phyloP scores from a whole-genome alignment of 2,329 filamentous ascomycete species.

The Biscogniauxia sp. region DNA sequence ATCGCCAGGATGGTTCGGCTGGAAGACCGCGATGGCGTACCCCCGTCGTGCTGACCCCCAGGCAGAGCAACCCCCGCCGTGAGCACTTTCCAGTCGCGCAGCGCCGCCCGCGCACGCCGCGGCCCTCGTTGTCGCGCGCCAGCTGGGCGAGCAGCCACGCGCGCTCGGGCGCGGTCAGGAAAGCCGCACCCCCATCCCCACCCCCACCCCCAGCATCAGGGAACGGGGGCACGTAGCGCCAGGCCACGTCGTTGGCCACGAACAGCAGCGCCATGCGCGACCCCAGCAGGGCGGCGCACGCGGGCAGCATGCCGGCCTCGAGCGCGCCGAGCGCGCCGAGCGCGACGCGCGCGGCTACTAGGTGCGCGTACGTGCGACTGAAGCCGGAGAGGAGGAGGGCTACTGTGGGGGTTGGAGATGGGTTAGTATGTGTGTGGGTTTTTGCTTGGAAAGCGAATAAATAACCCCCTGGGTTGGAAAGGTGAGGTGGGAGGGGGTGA shows the following conservation, averaged over 20 bases:
- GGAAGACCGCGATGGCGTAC: slow-evolving; percentile 33
- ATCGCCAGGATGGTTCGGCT: slow-evolving; percentile 35
- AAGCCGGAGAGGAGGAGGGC: slow-evolving; percentile 30
- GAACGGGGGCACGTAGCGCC: slow-evolving; percentile 20
- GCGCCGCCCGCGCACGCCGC: too few relatives aligned
- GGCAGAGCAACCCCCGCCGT: too few relatives aligned
- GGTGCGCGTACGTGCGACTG: slow-evolving; percentile 23
- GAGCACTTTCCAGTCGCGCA: too few relatives aligned
- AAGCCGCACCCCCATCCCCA: too few relatives aligned
- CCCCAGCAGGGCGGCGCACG: background rate
- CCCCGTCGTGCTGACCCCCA: slow-evolving; percentile 21
- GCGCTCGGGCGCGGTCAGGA: too few relatives aligned
- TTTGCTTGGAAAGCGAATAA: too few relatives aligned
- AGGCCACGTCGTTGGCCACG: slow-evolving; percentile 25
- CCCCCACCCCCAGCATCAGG: slow-evolving; percentile 5
- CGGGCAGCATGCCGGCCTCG: too few relatives aligned
- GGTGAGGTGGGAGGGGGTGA: background rate
- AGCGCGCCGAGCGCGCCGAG: too few relatives aligned
- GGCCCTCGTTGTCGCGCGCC: too few relatives aligned
- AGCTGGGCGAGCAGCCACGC: too few relatives aligned
- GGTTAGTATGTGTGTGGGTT: too few relatives aligned
- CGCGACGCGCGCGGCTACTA: slow-evolving; percentile 18
- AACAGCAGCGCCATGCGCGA: slow-evolving; percentile 22
- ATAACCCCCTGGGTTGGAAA: too few relatives aligned
- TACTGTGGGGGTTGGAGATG: slow-evolving; percentile 5